Base-by-base conservation (phyloP, 129 eudicot genomes). In the Flaveria trinervia region DNA sequence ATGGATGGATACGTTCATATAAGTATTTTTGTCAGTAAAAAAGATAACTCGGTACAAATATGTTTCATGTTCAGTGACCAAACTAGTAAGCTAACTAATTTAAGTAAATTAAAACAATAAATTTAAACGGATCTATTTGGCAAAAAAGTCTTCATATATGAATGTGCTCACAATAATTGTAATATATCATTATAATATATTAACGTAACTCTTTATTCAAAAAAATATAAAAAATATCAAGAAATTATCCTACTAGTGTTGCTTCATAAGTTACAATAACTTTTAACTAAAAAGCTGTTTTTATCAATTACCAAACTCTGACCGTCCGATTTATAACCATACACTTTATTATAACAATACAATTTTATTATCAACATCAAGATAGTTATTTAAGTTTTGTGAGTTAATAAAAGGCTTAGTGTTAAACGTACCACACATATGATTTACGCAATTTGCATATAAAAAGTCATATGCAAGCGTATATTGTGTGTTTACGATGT, bases 361-460 rank as follows among this genome's bases (percentile, higher is more conserved):
- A 60, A 3, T 30, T 8, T 62, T 13, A 62, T 26, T 62, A 28
- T 62, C 16, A 26, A 30, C 16, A 48, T 33, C 45, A 43, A 41
- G 23, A 60, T 44, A 45, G 28, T 0, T 17, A 48, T 48, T 48
- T 18, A 39, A 65, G 43, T 2, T 49, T 79, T 61, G 16, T 70
- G 65, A 73, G 22, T 54, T 26, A 51, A 44, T 57, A 73, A 75
- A 46, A 36, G 41, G 41, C 41, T 36, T 36, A 36, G 41, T 36
- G 41, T 36, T 36, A 36, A 36, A 5, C 41, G 41, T 5, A 36
- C 7, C 41, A 36, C 41, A 36, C 7, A 0, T 36, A 5, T 36
- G 41, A 5, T 36, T 5, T 36, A 36, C 41, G 0, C 41, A 36
- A 36, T 36, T 36, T 36, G 41, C 41, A 36, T 36, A 5, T 36